phyloP scores from a whole-genome alignment of 2,329 filamentous ascomycete species.

The Ambrosiella xylebori region DNA sequence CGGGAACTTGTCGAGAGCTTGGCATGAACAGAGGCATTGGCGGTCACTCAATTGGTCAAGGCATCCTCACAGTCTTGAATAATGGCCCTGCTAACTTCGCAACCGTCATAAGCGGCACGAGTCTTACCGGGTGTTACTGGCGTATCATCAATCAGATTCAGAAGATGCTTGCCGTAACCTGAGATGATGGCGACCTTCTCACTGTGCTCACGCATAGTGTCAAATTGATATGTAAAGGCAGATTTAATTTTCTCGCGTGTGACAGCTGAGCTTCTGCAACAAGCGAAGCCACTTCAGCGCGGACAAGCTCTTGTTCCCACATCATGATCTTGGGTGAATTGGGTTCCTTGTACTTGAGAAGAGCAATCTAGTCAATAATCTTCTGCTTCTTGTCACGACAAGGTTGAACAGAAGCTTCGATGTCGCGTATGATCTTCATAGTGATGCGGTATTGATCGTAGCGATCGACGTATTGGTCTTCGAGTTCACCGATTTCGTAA shows the following conservation, averaged over 20 bases:
- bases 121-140: constrained; percentile 96
- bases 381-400: constrained; percentile 99
- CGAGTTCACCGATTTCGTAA: constrained; percentile 95
- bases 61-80: constrained; percentile 98
- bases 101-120: constrained; percentile 87
- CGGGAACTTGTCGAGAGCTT: constrained; percentile 78
- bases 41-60: constrained; percentile 88
- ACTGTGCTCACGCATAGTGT: constrained; percentile 89
- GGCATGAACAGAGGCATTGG: constrained; percentile 73
- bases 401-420: constrained; percentile 94
- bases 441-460: constrained; percentile 99
- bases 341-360: constrained; percentile 98
- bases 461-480: constrained; percentile 95
- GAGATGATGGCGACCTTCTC: constrained; percentile 98
- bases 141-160: constrained; percentile 90
- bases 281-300: constrained; percentile 95
- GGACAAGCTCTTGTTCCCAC: constrained; percentile 94
- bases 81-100: constrained; percentile 95
- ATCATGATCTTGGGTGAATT: constrained; percentile 96
- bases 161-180: constrained; percentile 92
- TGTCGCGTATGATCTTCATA: constrained; percentile 98
- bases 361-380: constrained; percentile 95
- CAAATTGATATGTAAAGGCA: constrained; percentile 95
- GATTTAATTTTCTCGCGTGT: constrained; percentile 99
- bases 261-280: constrained; percentile 92